phyloP scores from a whole-genome alignment of 768 basidiomycete species.

The Coprinopsis sp. region DNA sequence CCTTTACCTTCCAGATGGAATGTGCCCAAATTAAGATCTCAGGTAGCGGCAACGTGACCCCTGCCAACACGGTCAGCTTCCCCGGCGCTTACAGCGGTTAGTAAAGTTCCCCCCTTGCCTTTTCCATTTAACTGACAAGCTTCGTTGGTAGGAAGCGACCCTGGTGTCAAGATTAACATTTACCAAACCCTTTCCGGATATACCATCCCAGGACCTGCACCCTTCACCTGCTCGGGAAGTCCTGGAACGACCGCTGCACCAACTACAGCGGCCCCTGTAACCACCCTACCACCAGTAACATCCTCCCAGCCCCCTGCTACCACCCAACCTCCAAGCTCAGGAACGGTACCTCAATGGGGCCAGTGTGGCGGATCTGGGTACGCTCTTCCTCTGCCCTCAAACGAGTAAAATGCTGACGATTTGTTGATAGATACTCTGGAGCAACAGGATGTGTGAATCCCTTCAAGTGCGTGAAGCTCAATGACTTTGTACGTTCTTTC shows the following conservation, averaged over 20 bases:
- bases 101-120: not conserved
- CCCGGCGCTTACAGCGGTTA: conserved; percentile 43
- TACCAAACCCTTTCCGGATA: conserved; percentile 34
- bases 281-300: conserved; percentile 9
- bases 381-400: not conserved
- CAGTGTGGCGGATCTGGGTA: conserved; percentile 32
- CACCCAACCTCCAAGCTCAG: conserved; percentile 16
- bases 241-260: conserved; percentile 12
- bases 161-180: conserved; percentile 43
- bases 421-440: conserved; percentile 10
- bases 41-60: conserved; percentile 37
- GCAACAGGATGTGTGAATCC: conserved; percentile 18
- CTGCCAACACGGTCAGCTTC: conserved; percentile 39
- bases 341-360: conserved; percentile 36
- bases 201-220: conserved; percentile 37
- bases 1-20: conserved; percentile 30
- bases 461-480: conserved; percentile 16
- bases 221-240: conserved; percentile 32
- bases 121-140: conserved; percentile 17
- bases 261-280: conserved; percentile 9
- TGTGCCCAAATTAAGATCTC: conserved; percentile 45
- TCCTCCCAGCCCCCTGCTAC: not conserved
- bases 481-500: conserved; percentile 16
- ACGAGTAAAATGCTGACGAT: not conserved
- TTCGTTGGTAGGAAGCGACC: conserved; percentile 33